Evolutionary conservation across 2,329 filamentous ascomycete species (phyloP), one percentile per base, ranked within the genome.

Genomic region (Penicillium sp.): DNA sequence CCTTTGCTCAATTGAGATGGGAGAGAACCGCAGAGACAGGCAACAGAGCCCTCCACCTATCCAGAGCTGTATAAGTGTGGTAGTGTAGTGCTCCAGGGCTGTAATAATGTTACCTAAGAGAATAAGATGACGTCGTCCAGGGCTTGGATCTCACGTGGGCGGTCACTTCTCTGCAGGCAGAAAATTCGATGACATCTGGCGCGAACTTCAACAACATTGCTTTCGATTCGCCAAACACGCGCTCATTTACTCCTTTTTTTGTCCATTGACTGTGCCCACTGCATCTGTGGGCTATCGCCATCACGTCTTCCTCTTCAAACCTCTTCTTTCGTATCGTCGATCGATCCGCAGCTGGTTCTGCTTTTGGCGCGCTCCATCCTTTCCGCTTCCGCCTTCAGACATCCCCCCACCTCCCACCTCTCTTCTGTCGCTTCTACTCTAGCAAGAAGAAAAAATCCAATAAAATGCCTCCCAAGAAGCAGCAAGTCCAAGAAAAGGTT

Each of bases 381-480:
- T 57, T 64, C 67, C 63, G 76, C 74, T 72, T 73, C 71, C 67
- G 77, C 79, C 78, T 77, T 65, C 58, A 58, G 54, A 57, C 62
- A 49, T 63, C 62, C 60, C 60, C 61, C 58, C 65, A 60, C 61
- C 61, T 68, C 58, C 55, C 57, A 65, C 58, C 50, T 67, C 54
- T 63, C 49, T 64, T 60, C 61, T 66, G 59, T 66, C 80, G 82
- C 66, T 72, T 74, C 60, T 86, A 83, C 79, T 81, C 83, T 56
- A 80, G 73, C 67, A 81, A 79, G 66, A 79, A 82, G 71, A 79
- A 82, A 71, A 87, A 83, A 75, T 81, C 77, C 75, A 82, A 76
- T 75, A 92, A 86, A 75, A 99, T 99, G 94, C 83, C 91, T 79
- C 94, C 94, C 76, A 99, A 99, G 85, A 97, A 97, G 81, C 81